Percentiles rank a stretch among this genome's conserved stretches.
Conservation (phyloP, 441 rosid genomes). For the Erodium texanum region DNA sequence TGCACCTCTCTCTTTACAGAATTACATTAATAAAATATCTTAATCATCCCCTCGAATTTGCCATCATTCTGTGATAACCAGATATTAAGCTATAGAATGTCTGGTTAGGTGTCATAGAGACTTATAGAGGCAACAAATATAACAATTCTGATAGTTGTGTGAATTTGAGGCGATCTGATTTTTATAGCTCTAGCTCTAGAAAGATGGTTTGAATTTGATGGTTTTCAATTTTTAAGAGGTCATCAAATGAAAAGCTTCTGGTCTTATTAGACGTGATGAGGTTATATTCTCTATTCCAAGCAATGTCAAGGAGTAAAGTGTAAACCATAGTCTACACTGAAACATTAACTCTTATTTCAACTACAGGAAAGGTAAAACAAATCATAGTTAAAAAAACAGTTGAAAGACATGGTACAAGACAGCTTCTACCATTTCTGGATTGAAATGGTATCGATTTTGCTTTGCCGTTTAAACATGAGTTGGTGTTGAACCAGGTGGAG, state of each 20-base stretch:
- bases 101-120: too few species aligned
- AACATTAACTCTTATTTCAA: too few species aligned
- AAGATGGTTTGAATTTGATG: neutral
- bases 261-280: too few species aligned
- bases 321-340: too few species aligned
- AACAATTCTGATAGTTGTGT: neutral
- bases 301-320: too few species aligned
- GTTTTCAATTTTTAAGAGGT: too few species aligned
- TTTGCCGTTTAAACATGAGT: conserved; percentile 22
- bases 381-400: neutral
- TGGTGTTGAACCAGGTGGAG: conserved; percentile 34
- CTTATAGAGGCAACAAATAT: too few species aligned
- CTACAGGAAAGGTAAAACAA: too few species aligned
- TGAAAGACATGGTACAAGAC: neutral
- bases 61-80: neutral
- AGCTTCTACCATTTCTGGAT: neutral
- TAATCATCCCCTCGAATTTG: neutral
- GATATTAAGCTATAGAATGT: too few species aligned
- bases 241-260: too few species aligned
- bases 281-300: too few species aligned
- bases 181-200: neutral
- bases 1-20: neutral
- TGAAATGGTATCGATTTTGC: neutral
- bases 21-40: neutral
- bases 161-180: neutral